These are phyloP conservation scores for Drechslerella coelobrocha DNA, from an alignment of 2,329 filamentous ascomycete genomes.

Conservation along the genomic window DNA sequence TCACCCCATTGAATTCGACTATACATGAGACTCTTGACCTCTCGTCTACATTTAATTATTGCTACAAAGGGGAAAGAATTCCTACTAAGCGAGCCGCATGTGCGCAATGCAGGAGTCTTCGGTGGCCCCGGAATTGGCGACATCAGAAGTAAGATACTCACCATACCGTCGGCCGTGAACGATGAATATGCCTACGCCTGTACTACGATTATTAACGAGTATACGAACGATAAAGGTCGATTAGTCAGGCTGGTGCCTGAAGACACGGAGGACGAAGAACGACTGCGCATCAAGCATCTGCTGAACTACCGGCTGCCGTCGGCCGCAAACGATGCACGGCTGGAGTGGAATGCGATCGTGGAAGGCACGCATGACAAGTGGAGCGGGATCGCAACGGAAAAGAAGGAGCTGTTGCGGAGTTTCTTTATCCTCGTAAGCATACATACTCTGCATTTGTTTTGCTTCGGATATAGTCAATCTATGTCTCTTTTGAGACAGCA, in stretches of 20 bases:
- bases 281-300: conserved; percentile 76
- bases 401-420: conserved; percentile 77
- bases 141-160: conserved; percentile 68
- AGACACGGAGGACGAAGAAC: conserved; percentile 67
- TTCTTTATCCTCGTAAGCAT: conserved; percentile 71
- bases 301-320: conserved; percentile 85
- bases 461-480: too few relatives aligned
- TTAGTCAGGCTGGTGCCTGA: conserved; percentile 88
- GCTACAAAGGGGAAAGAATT: too few relatives aligned
- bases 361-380: conserved; percentile 81
- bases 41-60: too few relatives aligned
- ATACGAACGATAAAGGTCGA: conserved; percentile 71
- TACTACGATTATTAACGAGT: conserved; percentile 5
- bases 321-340: conserved; percentile 67
- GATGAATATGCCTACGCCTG: background rate
- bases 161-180: background rate
- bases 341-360: conserved; percentile 87
- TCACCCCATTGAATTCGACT: too few relatives aligned
- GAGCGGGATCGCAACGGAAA: conserved; percentile 70
- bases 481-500: too few relatives aligned
- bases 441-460: too few relatives aligned
- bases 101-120: conserved; percentile 93
- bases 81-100: too few relatives aligned
- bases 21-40: too few relatives aligned
- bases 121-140: conserved; percentile 87